phyloP scores from a whole-genome alignment of 2,329 filamentous ascomycete species.

The Fusarium domesticum region DNA sequence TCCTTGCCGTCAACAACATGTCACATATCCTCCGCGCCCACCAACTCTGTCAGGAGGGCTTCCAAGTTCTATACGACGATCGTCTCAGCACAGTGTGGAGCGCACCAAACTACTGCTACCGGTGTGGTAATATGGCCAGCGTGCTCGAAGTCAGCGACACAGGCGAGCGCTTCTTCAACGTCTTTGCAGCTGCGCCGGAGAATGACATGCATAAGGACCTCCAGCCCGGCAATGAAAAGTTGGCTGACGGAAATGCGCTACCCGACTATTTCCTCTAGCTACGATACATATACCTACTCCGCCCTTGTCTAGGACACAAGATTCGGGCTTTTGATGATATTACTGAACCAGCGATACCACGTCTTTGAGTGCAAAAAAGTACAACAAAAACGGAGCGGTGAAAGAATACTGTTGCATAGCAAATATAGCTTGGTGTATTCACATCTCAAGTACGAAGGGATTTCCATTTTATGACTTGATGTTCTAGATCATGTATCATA shows the following conservation, averaged over 20 bases:
- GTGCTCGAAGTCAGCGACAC: constrained; percentile 93
- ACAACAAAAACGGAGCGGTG: constrained; percentile 7
- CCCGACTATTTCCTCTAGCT: constrained; percentile 68
- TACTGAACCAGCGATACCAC: constrained; percentile 25
- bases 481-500: not conserved
- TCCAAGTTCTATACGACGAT: constrained; percentile 95
- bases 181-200: constrained; percentile 94
- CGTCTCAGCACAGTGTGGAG: constrained; percentile 96
- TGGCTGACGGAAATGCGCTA: constrained; percentile 59
- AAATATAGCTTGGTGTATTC: constrained; percentile 25
- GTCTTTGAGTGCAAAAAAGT: constrained; percentile 18
- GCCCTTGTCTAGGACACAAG: constrained; percentile 7
- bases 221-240: constrained; percentile 72
- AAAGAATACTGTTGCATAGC: constrained; percentile 25
- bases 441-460: not conserved
- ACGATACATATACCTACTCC: constrained; percentile 6
- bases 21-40: constrained; percentile 97
- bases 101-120: constrained; percentile 92
- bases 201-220: constrained; percentile 88
- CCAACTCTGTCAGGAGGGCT: constrained; percentile 96
- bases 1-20: constrained; percentile 96
- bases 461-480: not conserved
- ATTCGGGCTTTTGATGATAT: constrained; percentile 20
- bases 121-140: constrained; percentile 95
- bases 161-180: constrained; percentile 93